Evolutionary conservation across 495 filamentous ascomycete genomes (phyloP), one percentile per base, ranked within the genome.

Genomic region (Penicillium salamii): DNA sequence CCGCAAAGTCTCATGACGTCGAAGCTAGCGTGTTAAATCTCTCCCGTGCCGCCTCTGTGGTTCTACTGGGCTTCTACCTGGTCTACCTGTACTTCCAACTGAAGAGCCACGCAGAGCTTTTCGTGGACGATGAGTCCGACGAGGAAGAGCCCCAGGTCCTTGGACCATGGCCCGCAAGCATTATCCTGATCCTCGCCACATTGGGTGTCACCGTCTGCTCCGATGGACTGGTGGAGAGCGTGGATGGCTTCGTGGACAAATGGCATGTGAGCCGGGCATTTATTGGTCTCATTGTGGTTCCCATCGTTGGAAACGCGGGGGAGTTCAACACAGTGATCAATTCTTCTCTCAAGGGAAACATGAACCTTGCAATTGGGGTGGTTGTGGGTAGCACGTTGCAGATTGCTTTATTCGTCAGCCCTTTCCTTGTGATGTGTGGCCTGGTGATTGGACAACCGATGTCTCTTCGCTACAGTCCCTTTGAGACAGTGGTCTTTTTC

Each of bases 31-130:
- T 62, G 14, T 34, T 62, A 8, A 49, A n/a, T 28, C 37, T 69
- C 7, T 62, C 59, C 24, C 62, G 52, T 13, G 57, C 54, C 9
- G 58, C 55, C 17, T 56, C 67, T 3, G 53, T 58, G 14, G 75
- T 90, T 24, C 71, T 90, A 2, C 71, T 91, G 5, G 31, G 85
- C 29, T 76, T 90, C 8, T 91, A 91, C 60, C 59, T 81, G 32
- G 70, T 88, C 3, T 91, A 89, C 53, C 77, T 91, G 29, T 57
- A 87, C 23, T 90, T 70, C 53, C 57, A 63, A 53, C 43, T 74
- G 23, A 61, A 56, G 54, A 61, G 60, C 14, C 63, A 69, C 34
- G 32, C 49, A 3, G 52, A 61, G 6, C 42, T 68, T 2, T 60
- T 63, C 42, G 55, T 55, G 0, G 52, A 53, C 33, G 28, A 56